These are phyloP conservation scores for Amanita rimosa DNA, from an alignment of 768 basidiomycete genomes.

Conservation along the genomic window DNA sequence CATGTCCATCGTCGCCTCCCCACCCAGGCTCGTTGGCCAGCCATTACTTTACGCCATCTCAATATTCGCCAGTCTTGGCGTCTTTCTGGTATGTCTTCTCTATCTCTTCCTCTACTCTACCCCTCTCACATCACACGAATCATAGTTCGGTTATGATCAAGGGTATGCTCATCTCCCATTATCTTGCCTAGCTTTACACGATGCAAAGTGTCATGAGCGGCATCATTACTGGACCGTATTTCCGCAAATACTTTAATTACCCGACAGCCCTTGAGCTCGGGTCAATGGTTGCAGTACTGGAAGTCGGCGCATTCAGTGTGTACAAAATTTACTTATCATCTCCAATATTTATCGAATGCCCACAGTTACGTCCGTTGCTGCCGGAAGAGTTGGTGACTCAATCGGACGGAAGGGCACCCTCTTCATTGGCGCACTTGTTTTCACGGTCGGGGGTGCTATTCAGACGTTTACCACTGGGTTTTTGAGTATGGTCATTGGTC, in stretches of 20 bases:
- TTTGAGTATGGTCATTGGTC: conserved; percentile 70
- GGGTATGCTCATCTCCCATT: conserved; percentile 31
- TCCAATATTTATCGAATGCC: not conserved
- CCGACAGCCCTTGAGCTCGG: conserved; percentile 69
- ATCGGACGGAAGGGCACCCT: conserved; percentile 82
- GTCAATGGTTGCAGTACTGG: conserved; percentile 94
- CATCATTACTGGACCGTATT: conserved; percentile 81
- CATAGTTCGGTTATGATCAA: conserved; percentile 79
- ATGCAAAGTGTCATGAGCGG: conserved; percentile 72
- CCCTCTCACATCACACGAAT: not conserved
- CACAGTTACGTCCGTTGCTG: conserved; percentile 78
- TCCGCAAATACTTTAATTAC: conserved; percentile 70
- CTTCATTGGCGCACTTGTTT: conserved; percentile 72
- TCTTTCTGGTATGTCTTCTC: conserved; percentile 59
- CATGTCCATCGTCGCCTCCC: conserved; percentile 33
- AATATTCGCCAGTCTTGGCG: conserved; percentile 72
- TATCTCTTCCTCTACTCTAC: not conserved
- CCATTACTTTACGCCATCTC: conserved; percentile 72
- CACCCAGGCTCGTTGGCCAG: conserved; percentile 60
- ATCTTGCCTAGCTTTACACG: conserved; percentile 8
- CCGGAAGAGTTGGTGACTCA: conserved; percentile 79
- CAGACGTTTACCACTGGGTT: conserved; percentile 80
- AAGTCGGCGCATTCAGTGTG: conserved; percentile 84
- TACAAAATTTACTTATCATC: conserved; percentile 3
- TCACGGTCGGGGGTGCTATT: conserved; percentile 76